Percentiles rank a stretch among this genome's conserved stretches.
Evolutionary conservation across 306 rosid species (phyloP).

Genomic region (Gynostemma pentaphyllum): DNA sequence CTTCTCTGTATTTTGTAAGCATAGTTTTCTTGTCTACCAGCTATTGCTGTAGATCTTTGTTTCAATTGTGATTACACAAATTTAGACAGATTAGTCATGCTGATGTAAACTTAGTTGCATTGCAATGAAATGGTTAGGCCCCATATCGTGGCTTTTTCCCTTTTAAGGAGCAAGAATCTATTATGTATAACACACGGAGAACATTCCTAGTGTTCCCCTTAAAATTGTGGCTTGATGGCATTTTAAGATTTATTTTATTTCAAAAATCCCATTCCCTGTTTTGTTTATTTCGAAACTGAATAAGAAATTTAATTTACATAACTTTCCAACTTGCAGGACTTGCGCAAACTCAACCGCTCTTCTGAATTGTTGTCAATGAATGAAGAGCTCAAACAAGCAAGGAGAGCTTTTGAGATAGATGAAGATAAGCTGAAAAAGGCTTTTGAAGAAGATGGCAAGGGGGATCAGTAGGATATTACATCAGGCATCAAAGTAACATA

Average conservation of each 20-base stretch:
- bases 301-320: background rate
- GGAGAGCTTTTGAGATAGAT: conserved; percentile 76
- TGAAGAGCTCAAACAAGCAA: conserved; percentile 88
- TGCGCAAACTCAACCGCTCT: conserved; percentile 69
- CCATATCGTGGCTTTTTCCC: background rate
- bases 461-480: conserved; percentile 15
- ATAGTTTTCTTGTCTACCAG: background rate
- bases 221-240: background rate
- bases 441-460: conserved; percentile 36
- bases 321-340: conserved; percentile 36
- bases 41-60: background rate
- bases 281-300: background rate
- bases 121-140: background rate
- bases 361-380: conserved; percentile 78
- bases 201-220: background rate
- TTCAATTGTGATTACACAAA: background rate
- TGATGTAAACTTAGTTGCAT: background rate
- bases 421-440: conserved; percentile 80
- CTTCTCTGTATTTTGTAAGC: background rate
- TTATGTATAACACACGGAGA: too few species aligned
- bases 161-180: background rate
- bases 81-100: background rate
- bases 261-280: background rate
- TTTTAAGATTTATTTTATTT: background rate
- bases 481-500: background rate